A percentile compares a stretch with the other conserved stretches of the same genome.
Conservation (phyloP, 1,284 basidiomycete species). For the Fomitopsis pinicola region DNA sequence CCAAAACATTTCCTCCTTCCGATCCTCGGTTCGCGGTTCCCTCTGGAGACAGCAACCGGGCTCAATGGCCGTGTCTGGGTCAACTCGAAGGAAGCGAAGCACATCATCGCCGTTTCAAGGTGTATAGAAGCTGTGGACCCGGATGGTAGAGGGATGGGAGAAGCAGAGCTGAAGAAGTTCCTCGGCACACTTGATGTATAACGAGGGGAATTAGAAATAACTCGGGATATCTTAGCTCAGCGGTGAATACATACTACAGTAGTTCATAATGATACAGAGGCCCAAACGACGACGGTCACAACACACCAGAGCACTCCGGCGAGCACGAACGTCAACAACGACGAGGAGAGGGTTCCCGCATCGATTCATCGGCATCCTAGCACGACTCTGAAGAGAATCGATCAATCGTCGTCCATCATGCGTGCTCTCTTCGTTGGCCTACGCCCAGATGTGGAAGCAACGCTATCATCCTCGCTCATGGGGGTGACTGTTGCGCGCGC, state of each 20-base stretch:
- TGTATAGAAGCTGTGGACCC: slow-evolving; percentile 75
- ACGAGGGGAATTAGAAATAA: slow-evolving; percentile 11
- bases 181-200: slow-evolving; percentile 53
- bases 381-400: neutral
- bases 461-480: slow-evolving; percentile 59
- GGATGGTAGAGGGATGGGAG: slow-evolving; percentile 52
- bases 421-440: slow-evolving; percentile 59
- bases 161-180: slow-evolving; percentile 47
- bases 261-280: slow-evolving; percentile 1
- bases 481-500: slow-evolving; percentile 51
- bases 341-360: neutral
- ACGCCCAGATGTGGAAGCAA: slow-evolving; percentile 41
- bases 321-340: neutral
- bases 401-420: slow-evolving; percentile 50
- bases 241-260: slow-evolving; percentile 5
- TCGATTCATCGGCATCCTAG: neutral
- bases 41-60: slow-evolving; percentile 75
- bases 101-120: slow-evolving; percentile 62
- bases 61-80: slow-evolving; percentile 84
- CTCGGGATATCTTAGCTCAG: slow-evolving; percentile 4
- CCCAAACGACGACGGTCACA: neutral
- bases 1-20: slow-evolving; percentile 73
- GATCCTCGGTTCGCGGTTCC: slow-evolving; percentile 66
- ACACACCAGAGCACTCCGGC: neutral
- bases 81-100: slow-evolving; percentile 59